Base-by-base conservation (phyloP, 2,329 filamentous ascomycete species). In the Phaeoacremonium minimum region DNA sequence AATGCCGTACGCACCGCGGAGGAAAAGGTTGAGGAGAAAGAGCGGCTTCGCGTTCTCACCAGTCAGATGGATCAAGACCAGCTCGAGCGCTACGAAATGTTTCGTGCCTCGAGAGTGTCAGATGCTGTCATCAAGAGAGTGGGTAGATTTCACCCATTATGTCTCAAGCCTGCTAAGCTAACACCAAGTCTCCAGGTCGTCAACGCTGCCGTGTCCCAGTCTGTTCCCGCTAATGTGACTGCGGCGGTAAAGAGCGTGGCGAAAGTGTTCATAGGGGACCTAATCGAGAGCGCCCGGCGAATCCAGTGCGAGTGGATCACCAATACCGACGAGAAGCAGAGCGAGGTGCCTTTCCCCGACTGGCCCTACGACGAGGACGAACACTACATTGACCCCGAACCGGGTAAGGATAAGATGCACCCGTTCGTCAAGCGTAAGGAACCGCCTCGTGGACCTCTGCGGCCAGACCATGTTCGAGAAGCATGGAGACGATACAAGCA, bases 141-240 rank as follows among this genome's bases (percentile, higher is more conserved):
- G 64, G 40, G 73, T 57, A 16, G 18, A 14, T 32, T 22, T 6
- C 17, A 6, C 22, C 4, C 14, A 7, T 31, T 9, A 6, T 12
- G 26, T 4, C 33, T 32, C 13, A 30, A 15, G 12, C 5, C 22
- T 17, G 33, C 9, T 35, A 9, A 26, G 4, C 6, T 11, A 11
- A 5, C 17, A 7, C 17, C 13, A 8, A 20, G n/a, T 15, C 15
- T 34, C 5, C 42, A 82, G 73, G 76, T 90, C 42, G 82, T 88
- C 54, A 91, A 90, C 52, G 83, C 85, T 40, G 87, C 85, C 2
- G 81, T 89, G 7, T 87, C 83, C 0, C 86, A 90, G 55, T 88
- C 83, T 2, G 85, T 87, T 0, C 83, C 84, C 0, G 71, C 76
- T 15, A 83, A 77, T 48, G 83, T 89, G 33, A 81, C 86, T 43